Evolutionary conservation across 2,329 filamentous ascomycete genomes (phyloP), one percentile per base, ranked within the genome.

Genomic region (Verticillium albo-atrum): DNA sequence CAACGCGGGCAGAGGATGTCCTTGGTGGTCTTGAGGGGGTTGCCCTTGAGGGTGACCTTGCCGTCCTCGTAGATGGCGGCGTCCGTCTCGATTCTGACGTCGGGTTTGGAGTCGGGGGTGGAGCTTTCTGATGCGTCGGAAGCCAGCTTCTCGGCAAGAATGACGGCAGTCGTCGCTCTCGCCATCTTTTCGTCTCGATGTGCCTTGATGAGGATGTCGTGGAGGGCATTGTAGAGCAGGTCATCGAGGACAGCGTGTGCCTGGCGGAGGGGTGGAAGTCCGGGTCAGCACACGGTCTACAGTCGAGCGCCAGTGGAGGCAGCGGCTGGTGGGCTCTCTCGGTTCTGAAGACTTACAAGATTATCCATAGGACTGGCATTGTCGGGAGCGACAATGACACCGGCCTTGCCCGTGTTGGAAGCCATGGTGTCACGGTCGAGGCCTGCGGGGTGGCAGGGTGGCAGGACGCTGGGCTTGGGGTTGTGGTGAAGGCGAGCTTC

Each of bases 111-210:
- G 67, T 87, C 82, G 68, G 80, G 74, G 3, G 77, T 77, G 6
- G 81, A 79, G 61, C 75, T 77, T 57, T 86, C 82, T 54, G 82
- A 81, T 62, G 80, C 75, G 63, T 85, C 81, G 64, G 79, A 76
- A 56, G 82, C 83, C 64, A 86, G 73, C 68, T 88, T 86, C 73
- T 89, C 85, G 68, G 88, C 82, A 54, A 80, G 78, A 65, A 89
- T 87, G 64, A 86, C 81, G 67, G 89, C 82, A 61, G 88, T 82
- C 64, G 83, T 76, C 66, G 86, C 86, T 71, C 88, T 86, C 57
- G 90, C 85, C 64, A 86, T 84, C 78, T 93, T 93, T 76, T 94
- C 91, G 66, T 90, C 84, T 65, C 88, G 89, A 72, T 94, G 91
- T 47, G 86, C 87, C 71, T 90, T 85, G 68, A 92, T 81, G 64